Conservation (phyloP, 106 monocot genomes). For the Dendrobium nobile region DNA sequence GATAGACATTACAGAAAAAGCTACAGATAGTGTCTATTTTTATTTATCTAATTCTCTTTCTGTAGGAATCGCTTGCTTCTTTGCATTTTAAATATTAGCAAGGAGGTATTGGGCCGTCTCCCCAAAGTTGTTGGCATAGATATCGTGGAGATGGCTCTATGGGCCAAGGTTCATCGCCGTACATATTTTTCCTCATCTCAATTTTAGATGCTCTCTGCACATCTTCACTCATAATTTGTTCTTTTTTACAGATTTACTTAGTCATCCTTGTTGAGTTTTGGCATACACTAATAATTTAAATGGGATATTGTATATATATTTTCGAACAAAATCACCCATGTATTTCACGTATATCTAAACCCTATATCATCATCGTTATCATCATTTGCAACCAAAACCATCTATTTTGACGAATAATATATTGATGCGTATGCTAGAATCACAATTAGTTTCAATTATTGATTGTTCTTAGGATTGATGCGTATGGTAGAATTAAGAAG, state of each 20-base stretch:
- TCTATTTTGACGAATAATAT: no score
- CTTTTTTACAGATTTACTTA: neutral
- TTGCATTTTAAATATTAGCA: slow-evolving; percentile 82
- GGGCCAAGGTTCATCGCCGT: slow-evolving; percentile 74
- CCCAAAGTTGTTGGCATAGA: slow-evolving; percentile 95
- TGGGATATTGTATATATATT: neutral
- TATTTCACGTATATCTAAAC: no score
- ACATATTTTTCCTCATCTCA: neutral
- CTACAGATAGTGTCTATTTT: neutral
- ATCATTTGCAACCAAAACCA: no score
- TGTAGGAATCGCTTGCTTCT: slow-evolving; percentile 78
- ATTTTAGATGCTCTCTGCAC: neutral
- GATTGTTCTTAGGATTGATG: no score
- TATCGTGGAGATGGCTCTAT: slow-evolving; percentile 98
- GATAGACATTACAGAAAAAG: neutral
- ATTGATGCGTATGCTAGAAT: no score
- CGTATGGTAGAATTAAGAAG: no score
- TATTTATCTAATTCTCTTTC: slow-evolving; percentile 5
- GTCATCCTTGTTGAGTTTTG: neutral
- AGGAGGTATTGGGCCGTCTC: slow-evolving; percentile 66
- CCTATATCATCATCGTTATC: no score
- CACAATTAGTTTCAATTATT: no score
- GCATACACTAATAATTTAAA: neutral
- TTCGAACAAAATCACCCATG: neutral
- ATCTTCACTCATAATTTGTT: neutral